Conservation (phyloP, 2,329 filamentous ascomycete genomes). For the Ophiostoma populinum region DNA sequence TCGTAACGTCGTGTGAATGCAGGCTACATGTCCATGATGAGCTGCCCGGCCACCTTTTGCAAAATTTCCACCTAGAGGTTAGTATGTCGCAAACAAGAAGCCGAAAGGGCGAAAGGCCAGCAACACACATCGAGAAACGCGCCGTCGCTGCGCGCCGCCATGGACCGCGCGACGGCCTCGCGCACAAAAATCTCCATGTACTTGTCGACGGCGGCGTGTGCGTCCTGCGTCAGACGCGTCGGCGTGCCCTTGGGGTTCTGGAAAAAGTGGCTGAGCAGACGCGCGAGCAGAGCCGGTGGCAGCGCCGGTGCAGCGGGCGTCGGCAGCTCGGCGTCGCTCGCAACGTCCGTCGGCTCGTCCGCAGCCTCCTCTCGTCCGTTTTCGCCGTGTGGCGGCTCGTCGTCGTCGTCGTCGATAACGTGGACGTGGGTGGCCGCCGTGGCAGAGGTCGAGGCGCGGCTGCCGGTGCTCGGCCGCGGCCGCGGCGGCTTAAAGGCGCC, state of each 20-base stretch:
- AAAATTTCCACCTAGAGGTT: slow-evolving; percentile 58
- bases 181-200: slow-evolving; percentile 86
- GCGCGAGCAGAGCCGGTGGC: slow-evolving; percentile 56
- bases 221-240: slow-evolving; percentile 60
- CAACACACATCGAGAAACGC: slow-evolving; percentile 51
- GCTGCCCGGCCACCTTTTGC: slow-evolving; percentile 70
- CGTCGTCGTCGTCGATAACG: slow-evolving; percentile 3
- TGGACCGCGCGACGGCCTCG: slow-evolving; percentile 69
- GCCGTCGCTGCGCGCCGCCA: slow-evolving; percentile 44
- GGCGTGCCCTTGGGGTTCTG: slow-evolving; percentile 32
- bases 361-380: slow-evolving; percentile 1
- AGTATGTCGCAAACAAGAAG: neutral
- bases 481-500: slow-evolving; percentile 9
- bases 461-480: neutral
- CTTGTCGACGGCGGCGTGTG: slow-evolving; percentile 58
- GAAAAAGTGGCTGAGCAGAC: slow-evolving; percentile 67
- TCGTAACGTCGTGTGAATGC: neutral
- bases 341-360: neutral
- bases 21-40: slow-evolving; percentile 63
- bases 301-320: slow-evolving; percentile 27
- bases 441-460: neutral
- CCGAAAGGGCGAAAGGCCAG: neutral
- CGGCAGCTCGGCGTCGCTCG: slow-evolving; percentile 11
- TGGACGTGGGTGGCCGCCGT: neutral
- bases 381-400: neutral